These are phyloP conservation scores for Candida bentonensis DNA, from an alignment of 805 yeast genomes.

Conservation along the genomic window DNA sequence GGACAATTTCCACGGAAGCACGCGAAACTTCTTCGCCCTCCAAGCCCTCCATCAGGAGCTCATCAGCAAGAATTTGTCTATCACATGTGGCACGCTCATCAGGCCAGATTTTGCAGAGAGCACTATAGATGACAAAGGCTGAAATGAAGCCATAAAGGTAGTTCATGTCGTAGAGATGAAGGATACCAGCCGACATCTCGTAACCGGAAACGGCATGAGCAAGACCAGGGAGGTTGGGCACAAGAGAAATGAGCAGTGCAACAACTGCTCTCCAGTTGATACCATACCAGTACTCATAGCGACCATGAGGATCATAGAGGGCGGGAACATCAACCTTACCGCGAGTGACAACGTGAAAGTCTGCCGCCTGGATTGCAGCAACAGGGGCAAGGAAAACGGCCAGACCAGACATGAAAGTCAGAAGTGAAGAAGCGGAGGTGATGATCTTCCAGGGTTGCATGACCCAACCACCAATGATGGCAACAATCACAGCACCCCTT, in stretches of 20 bases:
- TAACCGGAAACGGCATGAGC: slow-evolving; percentile 12
- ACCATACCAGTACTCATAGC: slow-evolving; percentile 31
- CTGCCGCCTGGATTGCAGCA: slow-evolving; percentile 9
- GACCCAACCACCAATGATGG: slow-evolving; percentile 12
- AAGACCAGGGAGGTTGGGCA: slow-evolving; percentile 16
- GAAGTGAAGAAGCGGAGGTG: slow-evolving; percentile 9
- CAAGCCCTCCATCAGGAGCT: background rate
- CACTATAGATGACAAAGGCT: slow-evolving; percentile 8
- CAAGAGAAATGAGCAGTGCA: slow-evolving; percentile 9
- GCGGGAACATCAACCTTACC: slow-evolving; percentile 10
- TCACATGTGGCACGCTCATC: background rate
- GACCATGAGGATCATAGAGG: slow-evolving; percentile 5
- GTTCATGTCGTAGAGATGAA: slow-evolving; percentile 15
- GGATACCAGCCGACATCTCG: slow-evolving; percentile 9
- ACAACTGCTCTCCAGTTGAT: slow-evolving; percentile 29
- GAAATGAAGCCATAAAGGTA: slow-evolving; percentile 14
- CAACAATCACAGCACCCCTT: slow-evolving; percentile 32
- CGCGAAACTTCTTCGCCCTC: background rate
- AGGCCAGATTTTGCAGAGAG: slow-evolving; percentile 10
- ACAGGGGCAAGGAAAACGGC: slow-evolving; percentile 12
- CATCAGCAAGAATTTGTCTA: background rate
- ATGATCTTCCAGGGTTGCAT: slow-evolving; percentile 13
- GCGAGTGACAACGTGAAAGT: slow-evolving; percentile 10
- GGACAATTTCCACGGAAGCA: no score
- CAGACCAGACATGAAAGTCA: slow-evolving; percentile 9